Evolutionary conservation across 192 early-diverging fungal genomes (phyloP).

Genomic region (Rhizoclosmatium globosum): DNA sequence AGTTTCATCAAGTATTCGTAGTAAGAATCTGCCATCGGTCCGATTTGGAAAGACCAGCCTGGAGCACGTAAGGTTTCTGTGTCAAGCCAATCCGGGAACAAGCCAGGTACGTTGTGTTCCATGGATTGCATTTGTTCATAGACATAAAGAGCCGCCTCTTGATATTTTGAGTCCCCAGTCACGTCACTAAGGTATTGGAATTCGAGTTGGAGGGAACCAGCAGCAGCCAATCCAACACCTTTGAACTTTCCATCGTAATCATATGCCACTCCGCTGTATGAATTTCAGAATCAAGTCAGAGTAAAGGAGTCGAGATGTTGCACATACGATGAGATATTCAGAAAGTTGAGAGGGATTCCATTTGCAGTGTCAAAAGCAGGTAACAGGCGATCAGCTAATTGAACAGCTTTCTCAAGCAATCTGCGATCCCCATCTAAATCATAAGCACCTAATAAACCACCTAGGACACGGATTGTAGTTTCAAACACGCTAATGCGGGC

Average conservation of each 20-base stretch:
- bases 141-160: slow-evolving; percentile 29
- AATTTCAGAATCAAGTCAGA: too few species aligned
- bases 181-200: slow-evolving; percentile 80
- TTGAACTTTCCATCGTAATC: slow-evolving; percentile 7
- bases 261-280: slow-evolving; percentile 7
- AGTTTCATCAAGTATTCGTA: slow-evolving; percentile 63
- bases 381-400: slow-evolving; percentile 80
- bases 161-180: slow-evolving; percentile 74
- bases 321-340: background rate
- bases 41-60: slow-evolving; percentile 19
- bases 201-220: slow-evolving; percentile 83
- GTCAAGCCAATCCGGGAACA: slow-evolving; percentile 12
- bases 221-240: slow-evolving; percentile 34
- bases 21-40: slow-evolving; percentile 53
- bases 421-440: slow-evolving; percentile 78
- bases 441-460: slow-evolving; percentile 84
- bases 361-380: slow-evolving; percentile 85
- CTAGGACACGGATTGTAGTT: slow-evolving; percentile 82
- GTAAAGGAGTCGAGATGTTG: too few species aligned
- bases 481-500: slow-evolving; percentile 78
- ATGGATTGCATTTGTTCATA: slow-evolving; percentile 22
- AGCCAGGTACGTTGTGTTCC: slow-evolving; percentile 4
- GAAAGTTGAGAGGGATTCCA: slow-evolving; percentile 74
- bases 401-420: slow-evolving; percentile 77
- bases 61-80: background rate